These are phyloP conservation scores for Fonsecaea pedrosoi DNA, from an alignment of 2,329 filamentous ascomycete species.

Conservation along the genomic window DNA sequence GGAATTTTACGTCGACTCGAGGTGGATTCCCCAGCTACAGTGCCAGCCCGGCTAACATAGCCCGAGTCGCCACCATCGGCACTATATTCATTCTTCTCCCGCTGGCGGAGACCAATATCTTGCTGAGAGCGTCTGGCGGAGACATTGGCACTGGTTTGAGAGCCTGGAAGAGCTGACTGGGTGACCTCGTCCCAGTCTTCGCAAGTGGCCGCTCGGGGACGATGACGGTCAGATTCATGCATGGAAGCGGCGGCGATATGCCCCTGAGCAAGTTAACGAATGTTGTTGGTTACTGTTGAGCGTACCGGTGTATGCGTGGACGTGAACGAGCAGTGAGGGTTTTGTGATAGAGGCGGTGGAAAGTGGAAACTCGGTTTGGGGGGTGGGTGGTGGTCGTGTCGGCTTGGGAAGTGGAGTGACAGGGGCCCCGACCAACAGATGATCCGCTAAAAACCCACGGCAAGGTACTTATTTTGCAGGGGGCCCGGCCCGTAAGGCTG, in stretches of 20 bases:
- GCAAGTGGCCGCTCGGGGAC: slow-evolving; percentile 52
- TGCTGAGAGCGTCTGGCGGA: slow-evolving; percentile 57
- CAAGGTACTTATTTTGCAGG: slow-evolving; percentile 8
- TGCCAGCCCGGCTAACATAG: slow-evolving; percentile 65
- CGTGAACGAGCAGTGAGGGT: slow-evolving; percentile 10
- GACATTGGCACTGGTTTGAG: slow-evolving; percentile 59
- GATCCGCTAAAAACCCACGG: not conserved
- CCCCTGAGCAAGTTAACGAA: not conserved
- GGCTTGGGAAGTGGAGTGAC: slow-evolving; percentile 14
- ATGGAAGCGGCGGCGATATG: slow-evolving; percentile 31
- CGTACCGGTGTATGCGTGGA: slow-evolving; percentile 15
- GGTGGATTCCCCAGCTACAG: slow-evolving; percentile 60
- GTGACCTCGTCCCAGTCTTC: slow-evolving; percentile 58
- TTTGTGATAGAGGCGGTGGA: slow-evolving; percentile 10
- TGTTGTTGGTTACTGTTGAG: not conserved
- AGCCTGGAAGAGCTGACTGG: slow-evolving; percentile 53
- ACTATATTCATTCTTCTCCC: slow-evolving; percentile 49
- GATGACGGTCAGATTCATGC: slow-evolving; percentile 39
- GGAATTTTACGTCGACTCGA: slow-evolving; percentile 51
- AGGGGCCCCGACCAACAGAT: slow-evolving; percentile 7
- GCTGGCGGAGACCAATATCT: slow-evolving; percentile 42
- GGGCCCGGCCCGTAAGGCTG: slow-evolving; percentile 5
- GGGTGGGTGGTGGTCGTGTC: not conserved
- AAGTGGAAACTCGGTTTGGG: not conserved
- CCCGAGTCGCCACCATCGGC: slow-evolving; percentile 64